A percentile compares a stretch with the other conserved stretches of the same genome.
Conservation (phyloP, 768 basidiomycete genomes). For the Gymnopilus junonius region DNA sequence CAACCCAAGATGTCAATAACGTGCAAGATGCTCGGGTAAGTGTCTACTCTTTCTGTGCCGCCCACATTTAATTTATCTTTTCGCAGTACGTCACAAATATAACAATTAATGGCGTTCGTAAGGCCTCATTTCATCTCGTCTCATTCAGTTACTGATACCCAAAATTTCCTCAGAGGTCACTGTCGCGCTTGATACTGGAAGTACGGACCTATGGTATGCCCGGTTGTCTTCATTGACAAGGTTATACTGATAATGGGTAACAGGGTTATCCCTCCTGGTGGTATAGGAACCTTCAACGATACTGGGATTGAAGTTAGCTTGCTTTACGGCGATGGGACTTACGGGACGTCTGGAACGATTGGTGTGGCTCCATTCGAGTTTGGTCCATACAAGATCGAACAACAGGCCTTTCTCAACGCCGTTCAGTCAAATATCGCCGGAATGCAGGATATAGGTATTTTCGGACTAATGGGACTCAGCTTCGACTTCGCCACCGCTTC, state of each 20-base stretch:
- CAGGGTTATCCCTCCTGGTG: constrained; percentile 39
- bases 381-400: constrained; percentile 31
- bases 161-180: constrained; percentile 23
- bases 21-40: constrained; percentile 20
- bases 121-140: background rate
- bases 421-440: constrained; percentile 14
- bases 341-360: constrained; percentile 38
- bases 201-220: constrained; percentile 40
- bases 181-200: constrained; percentile 43
- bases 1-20: constrained; percentile 15
- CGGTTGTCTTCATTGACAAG: background rate
- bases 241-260: background rate
- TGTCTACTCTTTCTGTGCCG: background rate
- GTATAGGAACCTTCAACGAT: constrained; percentile 38
- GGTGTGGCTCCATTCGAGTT: constrained; percentile 35
- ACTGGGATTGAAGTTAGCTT: constrained; percentile 31
- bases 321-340: constrained; percentile 39
- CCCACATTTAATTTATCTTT: background rate
- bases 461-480: constrained; percentile 39
- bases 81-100: constrained; percentile 36
- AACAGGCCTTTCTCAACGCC: constrained; percentile 38
- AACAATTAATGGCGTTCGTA: constrained; percentile 28
- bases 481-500: constrained; percentile 35
- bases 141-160: background rate
- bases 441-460: constrained; percentile 28